phyloP scores from a whole-genome alignment of 306 rosid genomes.

The Dryas octopetala region DNA sequence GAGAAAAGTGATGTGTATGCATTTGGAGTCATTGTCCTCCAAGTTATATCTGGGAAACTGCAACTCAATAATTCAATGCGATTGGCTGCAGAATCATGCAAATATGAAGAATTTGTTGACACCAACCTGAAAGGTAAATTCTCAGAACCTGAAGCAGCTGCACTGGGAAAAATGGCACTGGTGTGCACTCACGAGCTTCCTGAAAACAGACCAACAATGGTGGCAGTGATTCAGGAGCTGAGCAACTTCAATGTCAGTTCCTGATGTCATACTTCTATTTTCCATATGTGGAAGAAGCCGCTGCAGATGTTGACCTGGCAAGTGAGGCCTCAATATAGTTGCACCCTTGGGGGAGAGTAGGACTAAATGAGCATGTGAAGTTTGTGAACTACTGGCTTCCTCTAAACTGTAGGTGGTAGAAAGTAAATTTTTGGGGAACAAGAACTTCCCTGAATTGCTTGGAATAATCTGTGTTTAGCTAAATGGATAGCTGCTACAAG shows the following conservation, averaged over 20 bases:
- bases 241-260: constrained; percentile 25
- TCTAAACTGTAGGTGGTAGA: constrained; percentile 22
- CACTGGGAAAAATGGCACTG: constrained; percentile 58
- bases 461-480: not conserved
- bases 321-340: not conserved
- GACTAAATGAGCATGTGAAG: constrained; percentile 11
- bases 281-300: not conserved
- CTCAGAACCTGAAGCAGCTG: constrained; percentile 60
- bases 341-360: not conserved
- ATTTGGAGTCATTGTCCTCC: constrained; percentile 83
- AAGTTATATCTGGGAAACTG: constrained; percentile 66
- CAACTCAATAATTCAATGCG: constrained; percentile 52
- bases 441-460: constrained; percentile 4
- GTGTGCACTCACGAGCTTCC: constrained; percentile 73
- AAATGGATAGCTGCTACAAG: not conserved
- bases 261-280: not conserved
- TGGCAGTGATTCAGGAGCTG: constrained; percentile 57
- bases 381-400: not conserved
- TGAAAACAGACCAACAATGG: constrained; percentile 60
- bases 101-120: constrained; percentile 62
- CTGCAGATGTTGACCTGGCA: not conserved
- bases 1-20: constrained; percentile 92
- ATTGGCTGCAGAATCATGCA: constrained; percentile 46
- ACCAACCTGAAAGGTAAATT: constrained; percentile 51
- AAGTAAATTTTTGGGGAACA: not conserved